A percentile compares a stretch with the other conserved stretches of the same genome.
Conservation (phyloP, 257 asterid genomes). For the Penstemon newberryi region DNA sequence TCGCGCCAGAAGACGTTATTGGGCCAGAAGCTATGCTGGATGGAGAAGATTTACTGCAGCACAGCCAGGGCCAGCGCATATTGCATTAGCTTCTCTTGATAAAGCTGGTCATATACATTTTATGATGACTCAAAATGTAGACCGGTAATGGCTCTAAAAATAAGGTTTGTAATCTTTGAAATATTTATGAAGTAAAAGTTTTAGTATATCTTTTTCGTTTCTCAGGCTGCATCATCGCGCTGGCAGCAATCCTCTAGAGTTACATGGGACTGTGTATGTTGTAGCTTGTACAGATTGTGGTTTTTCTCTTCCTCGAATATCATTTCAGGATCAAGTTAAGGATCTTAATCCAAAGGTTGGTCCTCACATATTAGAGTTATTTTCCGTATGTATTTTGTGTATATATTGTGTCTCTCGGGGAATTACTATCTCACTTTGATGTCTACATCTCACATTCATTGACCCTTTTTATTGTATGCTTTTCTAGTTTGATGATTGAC, state of each 20-base stretch:
- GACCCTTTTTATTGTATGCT: slow-evolving; percentile 16
- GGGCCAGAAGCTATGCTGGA: slow-evolving; percentile 99
- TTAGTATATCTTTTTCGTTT: slow-evolving; percentile 18
- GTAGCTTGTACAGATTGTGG: slow-evolving; percentile 85
- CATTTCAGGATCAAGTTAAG: slow-evolving; percentile 89
- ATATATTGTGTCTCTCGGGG: neutral
- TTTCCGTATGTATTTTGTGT: neutral
- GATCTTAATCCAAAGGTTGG: slow-evolving; percentile 84
- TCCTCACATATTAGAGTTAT: slow-evolving; percentile 10
- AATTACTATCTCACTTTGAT: slow-evolving; percentile 6
- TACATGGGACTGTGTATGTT: slow-evolving; percentile 88
- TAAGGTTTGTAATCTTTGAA: slow-evolving; percentile 22
- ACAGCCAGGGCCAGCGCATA: slow-evolving; percentile 85
- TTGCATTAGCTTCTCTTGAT: slow-evolving; percentile 86
- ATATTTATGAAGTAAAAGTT: slow-evolving; percentile 20
- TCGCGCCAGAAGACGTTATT: slow-evolving; percentile 80
- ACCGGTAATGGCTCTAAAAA: slow-evolving; percentile 55
- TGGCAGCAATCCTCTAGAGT: slow-evolving; percentile 94
- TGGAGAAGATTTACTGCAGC: slow-evolving; percentile 92
- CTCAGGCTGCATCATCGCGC: slow-evolving; percentile 93
- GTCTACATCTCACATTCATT: neutral
- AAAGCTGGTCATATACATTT: slow-evolving; percentile 66
- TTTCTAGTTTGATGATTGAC: neutral
- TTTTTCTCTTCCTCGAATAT: slow-evolving; percentile 67
- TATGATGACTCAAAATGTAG: slow-evolving; percentile 91